phyloP scores from a whole-genome alignment of 148 eudicot genomes.

The Arctostaphylos glauca region DNA sequence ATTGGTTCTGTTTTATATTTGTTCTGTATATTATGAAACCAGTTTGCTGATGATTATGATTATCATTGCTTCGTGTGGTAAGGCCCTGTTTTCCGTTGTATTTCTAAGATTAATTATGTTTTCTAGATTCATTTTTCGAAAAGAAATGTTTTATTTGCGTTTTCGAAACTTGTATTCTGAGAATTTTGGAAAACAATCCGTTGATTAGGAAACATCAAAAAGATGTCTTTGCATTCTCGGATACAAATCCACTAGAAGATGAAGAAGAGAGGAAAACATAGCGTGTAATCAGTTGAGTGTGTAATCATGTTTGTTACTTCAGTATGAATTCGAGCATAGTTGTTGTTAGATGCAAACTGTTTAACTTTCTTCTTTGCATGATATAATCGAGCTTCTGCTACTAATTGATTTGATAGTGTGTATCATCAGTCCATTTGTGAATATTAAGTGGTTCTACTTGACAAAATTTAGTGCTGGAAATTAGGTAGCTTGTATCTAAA shows the following conservation, averaged over 20 bases:
- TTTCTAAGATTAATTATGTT: not conserved
- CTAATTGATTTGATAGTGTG: too few species aligned
- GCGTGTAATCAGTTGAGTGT: not conserved
- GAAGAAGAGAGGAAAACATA: not conserved
- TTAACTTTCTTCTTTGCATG: constrained; percentile 1
- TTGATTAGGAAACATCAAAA: not conserved
- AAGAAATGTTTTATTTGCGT: not conserved
- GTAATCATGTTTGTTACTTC: not conserved
- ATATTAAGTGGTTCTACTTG: not conserved
- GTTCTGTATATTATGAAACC: constrained; percentile 52
- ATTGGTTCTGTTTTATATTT: constrained; percentile 48
- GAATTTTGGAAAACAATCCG: not conserved
- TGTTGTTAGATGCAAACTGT: not conserved
- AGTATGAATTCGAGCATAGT: too few species aligned
- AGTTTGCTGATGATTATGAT: constrained; percentile 33
- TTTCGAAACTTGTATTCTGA: not conserved
- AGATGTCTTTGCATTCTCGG: not conserved
- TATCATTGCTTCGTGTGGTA: not conserved
- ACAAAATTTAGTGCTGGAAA: not conserved
- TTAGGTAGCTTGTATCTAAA: not conserved
- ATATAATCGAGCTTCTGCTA: not conserved
- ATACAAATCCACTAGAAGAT: not conserved
- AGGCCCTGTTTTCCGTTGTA: not conserved
- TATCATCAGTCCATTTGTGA: not conserved
- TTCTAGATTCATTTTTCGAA: not conserved